phyloP scores from a whole-genome alignment of 441 rosid species.

The Omphalea diandra region DNA sequence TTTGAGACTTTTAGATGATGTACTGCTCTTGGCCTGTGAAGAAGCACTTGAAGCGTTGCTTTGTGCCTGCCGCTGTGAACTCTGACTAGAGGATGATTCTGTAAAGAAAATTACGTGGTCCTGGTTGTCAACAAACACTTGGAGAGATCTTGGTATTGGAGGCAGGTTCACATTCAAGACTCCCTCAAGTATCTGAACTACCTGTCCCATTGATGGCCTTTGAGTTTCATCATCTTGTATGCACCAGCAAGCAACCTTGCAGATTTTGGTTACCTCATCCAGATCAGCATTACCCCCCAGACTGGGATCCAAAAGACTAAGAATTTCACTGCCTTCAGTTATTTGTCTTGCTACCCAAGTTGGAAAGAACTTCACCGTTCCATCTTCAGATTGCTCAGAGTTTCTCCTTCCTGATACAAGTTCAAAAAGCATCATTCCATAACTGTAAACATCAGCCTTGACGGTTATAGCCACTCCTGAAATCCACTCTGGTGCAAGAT shows the following conservation, averaged over 20 bases:
- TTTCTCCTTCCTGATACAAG: conserved; percentile 67
- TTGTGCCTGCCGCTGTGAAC: conserved; percentile 26
- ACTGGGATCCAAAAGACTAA: conserved; percentile 46
- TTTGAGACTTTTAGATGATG: conserved; percentile 23
- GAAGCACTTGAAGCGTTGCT: conserved; percentile 33
- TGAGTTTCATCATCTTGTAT: conserved; percentile 65
- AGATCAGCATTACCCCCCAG: conserved; percentile 35
- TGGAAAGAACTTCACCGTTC: conserved; percentile 52
- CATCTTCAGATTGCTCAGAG: conserved; percentile 47
- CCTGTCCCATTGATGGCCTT: conserved; percentile 73
- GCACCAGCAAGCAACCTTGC: conserved; percentile 75
- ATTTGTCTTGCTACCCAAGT: conserved; percentile 43
- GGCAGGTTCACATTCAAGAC: conserved; percentile 51
- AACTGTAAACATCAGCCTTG: conserved; percentile 82
- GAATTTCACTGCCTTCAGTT: conserved; percentile 45
- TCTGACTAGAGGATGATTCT: conserved; percentile 46
- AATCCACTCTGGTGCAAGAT: conserved; percentile 82
- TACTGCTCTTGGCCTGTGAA: conserved; percentile 33
- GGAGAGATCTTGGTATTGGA: conserved; percentile 54
- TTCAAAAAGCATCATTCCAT: conserved; percentile 84
- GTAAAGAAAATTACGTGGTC: conserved; percentile 57
- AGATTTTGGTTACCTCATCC: conserved; percentile 54
- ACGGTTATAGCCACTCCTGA: conserved; percentile 71
- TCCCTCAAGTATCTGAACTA: conserved; percentile 82
- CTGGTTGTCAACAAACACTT: conserved; percentile 37